phyloP scores from a whole-genome alignment of 2,329 filamentous ascomycete genomes.

The Pestalotiopsis sp. region DNA sequence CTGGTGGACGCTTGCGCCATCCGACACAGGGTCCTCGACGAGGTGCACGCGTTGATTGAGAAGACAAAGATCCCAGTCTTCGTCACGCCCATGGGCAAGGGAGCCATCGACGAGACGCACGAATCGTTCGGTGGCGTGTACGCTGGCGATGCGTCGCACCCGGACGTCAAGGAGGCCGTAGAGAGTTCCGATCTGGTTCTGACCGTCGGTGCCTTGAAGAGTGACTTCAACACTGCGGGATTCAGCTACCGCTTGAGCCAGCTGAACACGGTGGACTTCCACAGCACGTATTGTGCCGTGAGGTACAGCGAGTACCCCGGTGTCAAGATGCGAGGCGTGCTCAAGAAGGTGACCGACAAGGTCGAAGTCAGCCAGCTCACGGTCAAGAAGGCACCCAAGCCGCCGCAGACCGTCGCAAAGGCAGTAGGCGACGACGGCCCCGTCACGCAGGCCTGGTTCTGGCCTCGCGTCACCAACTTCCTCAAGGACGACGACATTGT shows the following conservation, averaged over 20 bases:
- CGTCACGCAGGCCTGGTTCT: conserved; percentile 76
- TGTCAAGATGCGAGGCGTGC: conserved; percentile 76
- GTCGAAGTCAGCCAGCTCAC: conserved; percentile 62
- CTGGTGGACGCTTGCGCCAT: conserved; percentile 84
- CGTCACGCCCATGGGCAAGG: conserved; percentile 89
- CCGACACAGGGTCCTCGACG: conserved; percentile 71
- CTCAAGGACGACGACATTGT: conserved; percentile 74
- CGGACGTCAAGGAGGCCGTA: conserved; percentile 63
- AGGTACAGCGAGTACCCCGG: conserved; percentile 79
- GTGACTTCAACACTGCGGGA: conserved; percentile 81
- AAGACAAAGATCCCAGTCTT: conserved; percentile 80
- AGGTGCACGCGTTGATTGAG: conserved; percentile 72
- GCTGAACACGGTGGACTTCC: conserved; percentile 79
- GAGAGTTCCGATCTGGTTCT: conserved; percentile 73
- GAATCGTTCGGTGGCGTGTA: conserved; percentile 84
- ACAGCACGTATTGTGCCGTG: conserved; percentile 73
- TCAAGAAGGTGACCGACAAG: conserved; percentile 68
- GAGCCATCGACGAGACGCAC: conserved; percentile 76
- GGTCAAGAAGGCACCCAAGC: conserved; percentile 52
- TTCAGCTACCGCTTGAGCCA: conserved; percentile 81
- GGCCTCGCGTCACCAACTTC: conserved; percentile 76
- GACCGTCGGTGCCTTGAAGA: conserved; percentile 66
- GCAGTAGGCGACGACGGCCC: conserved; percentile 41
- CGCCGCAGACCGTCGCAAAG: conserved; percentile 44
- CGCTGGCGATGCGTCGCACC: conserved; percentile 74